Conservation (phyloP, 1,139 yeast species). For the Kurtzmaniella quercitrusa region DNA sequence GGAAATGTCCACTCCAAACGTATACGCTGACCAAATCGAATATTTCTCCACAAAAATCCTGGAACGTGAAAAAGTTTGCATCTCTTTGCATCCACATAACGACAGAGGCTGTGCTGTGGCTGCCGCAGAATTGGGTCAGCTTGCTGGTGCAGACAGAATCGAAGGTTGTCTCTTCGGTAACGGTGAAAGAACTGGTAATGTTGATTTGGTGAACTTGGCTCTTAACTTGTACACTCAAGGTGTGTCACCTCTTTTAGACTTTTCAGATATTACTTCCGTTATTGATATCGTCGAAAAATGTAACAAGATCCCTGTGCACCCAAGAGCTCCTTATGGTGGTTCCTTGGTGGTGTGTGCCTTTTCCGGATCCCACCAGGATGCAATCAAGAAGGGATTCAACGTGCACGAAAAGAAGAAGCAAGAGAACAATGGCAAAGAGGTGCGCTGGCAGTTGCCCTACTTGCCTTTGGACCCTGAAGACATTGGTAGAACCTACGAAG, state of each 20-base stretch:
- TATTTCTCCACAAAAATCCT: slow-evolving; percentile 74
- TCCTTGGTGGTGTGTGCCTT: slow-evolving; percentile 95
- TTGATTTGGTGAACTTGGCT: slow-evolving; percentile 89
- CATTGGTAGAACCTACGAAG: slow-evolving; percentile 95
- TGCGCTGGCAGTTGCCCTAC: slow-evolving; percentile 83
- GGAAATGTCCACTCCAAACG: slow-evolving; percentile 90
- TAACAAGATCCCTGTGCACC: slow-evolving; percentile 90
- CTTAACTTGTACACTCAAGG: slow-evolving; percentile 95
- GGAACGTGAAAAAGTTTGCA: slow-evolving; percentile 80
- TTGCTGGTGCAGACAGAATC: slow-evolving; percentile 97
- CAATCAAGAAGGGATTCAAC: slow-evolving; percentile 92
- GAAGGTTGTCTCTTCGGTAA: slow-evolving; percentile 97
- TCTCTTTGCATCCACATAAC: slow-evolving; percentile 92
- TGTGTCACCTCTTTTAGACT: slow-evolving; percentile 78
- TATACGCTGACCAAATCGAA: slow-evolving; percentile 95
- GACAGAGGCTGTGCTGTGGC: slow-evolving; percentile 99
- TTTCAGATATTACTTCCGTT: slow-evolving; percentile 75
- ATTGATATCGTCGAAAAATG: slow-evolving; percentile 89
- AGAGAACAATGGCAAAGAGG: slow-evolving; percentile 26
- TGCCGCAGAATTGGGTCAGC: slow-evolving; percentile 87
- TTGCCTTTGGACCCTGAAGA: slow-evolving; percentile 95
- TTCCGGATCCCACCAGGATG: slow-evolving; percentile 96
- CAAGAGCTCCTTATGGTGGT: slow-evolving; percentile 97
- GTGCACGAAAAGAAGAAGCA: slow-evolving; percentile 40
- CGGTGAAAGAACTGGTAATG: slow-evolving; percentile 98